Evolutionary conservation across 305 asterid species (phyloP).

Genomic region (Fraxinus dipetala): DNA sequence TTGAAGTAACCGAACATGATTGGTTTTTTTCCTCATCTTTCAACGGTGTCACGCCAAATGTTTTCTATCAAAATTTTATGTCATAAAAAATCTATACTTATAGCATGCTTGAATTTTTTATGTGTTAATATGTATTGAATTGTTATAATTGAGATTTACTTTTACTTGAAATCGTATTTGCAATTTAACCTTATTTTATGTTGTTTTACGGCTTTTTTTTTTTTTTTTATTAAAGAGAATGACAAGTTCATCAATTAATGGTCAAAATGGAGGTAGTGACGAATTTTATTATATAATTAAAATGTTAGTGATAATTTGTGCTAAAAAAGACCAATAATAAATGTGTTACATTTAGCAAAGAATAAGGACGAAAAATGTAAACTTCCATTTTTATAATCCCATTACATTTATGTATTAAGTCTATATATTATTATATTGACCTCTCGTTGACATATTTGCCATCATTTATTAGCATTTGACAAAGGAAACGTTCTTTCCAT

Average conservation of each 20-base stretch:
- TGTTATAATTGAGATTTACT: neutral
- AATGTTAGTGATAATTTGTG: too few relatives aligned
- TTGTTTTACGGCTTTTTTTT: neutral
- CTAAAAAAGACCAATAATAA: neutral
- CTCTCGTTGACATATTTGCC: neutral
- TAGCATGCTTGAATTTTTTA: too few relatives aligned
- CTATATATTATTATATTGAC: neutral
- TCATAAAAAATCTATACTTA: too few relatives aligned
- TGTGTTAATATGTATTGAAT: neutral
- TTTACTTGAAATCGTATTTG: neutral
- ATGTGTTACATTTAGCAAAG: neutral
- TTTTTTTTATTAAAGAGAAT: neutral
- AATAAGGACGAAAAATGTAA: neutral
- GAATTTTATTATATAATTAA: too few relatives aligned
- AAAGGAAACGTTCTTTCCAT: neutral
- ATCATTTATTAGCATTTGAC: neutral
- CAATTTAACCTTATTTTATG: too few relatives aligned
- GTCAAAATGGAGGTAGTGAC: neutral
- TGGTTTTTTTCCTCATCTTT: too few relatives aligned
- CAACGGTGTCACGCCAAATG: too few relatives aligned
- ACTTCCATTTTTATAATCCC: neutral
- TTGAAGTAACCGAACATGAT: too few relatives aligned
- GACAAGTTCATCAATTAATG: neutral
- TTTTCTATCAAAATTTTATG: too few relatives aligned
- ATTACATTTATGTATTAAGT: neutral